These are phyloP conservation scores for Syzygium jambos DNA, from an alignment of 345 rosid species.

Conservation along the genomic window DNA sequence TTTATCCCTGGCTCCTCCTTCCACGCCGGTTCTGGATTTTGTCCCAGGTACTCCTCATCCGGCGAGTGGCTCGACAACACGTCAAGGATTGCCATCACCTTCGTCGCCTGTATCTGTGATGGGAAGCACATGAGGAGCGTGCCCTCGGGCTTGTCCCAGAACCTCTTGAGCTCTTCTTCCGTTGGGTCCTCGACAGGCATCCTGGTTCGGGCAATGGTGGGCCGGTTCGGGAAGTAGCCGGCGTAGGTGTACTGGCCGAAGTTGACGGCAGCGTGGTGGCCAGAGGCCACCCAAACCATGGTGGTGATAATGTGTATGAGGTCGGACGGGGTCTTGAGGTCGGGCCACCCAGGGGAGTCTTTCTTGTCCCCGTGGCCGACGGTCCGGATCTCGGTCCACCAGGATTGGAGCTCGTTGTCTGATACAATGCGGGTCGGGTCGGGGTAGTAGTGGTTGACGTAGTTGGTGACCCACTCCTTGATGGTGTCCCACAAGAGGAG, in stretches of 20 bases:
- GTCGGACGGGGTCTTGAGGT: slow-evolving; percentile 16
- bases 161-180: slow-evolving; percentile 19
- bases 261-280: slow-evolving; percentile 41
- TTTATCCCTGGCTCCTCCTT: slow-evolving; percentile 11
- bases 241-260: slow-evolving; percentile 26
- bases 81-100: slow-evolving; percentile 28
- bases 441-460: slow-evolving; percentile 15
- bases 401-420: slow-evolving; percentile 26
- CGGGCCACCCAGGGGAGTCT: slow-evolving; percentile 48
- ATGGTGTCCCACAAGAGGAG: slow-evolving; percentile 19
- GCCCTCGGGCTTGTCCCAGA: slow-evolving; percentile 28
- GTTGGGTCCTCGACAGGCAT: slow-evolving; percentile 39
- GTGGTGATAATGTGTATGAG: slow-evolving; percentile 24
- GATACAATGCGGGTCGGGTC: not conserved
- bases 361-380: slow-evolving; percentile 46
- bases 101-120: slow-evolving; percentile 32
- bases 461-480: slow-evolving; percentile 16
- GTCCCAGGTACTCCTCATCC: slow-evolving; percentile 45
- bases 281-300: slow-evolving; percentile 32
- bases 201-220: slow-evolving; percentile 13
- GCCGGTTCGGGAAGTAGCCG: slow-evolving; percentile 33
- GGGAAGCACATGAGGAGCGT: slow-evolving; percentile 29
- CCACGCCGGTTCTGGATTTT: slow-evolving; percentile 21
- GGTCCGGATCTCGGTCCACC: slow-evolving; percentile 25
- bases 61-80: slow-evolving; percentile 34